phyloP scores from a whole-genome alignment of 441 rosid genomes.

The Jatropha multifida region DNA sequence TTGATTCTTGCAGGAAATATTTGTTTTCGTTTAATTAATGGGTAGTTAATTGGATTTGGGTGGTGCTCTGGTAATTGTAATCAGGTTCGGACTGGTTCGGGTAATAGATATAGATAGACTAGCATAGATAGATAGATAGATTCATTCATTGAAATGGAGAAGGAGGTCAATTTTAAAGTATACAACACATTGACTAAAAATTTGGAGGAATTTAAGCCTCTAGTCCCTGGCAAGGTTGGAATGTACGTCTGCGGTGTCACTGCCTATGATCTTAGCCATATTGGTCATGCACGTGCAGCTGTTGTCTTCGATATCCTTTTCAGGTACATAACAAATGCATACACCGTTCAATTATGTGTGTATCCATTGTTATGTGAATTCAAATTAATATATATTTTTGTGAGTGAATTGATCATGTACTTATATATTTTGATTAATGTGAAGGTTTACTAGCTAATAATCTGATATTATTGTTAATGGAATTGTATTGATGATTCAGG shows the following conservation, averaged over 20 bases:
- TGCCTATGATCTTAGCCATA: conserved; percentile 84
- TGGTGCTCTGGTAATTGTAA: too few species aligned
- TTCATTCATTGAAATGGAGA: conserved; percentile 19
- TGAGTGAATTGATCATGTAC: background rate
- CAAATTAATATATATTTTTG: background rate
- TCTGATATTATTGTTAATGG: background rate
- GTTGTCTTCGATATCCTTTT: conserved; percentile 77
- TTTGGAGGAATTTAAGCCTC: conserved; percentile 58
- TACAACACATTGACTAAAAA: conserved; percentile 69
- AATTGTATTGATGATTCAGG: background rate
- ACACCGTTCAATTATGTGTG: too few species aligned
- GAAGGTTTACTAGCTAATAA: background rate
- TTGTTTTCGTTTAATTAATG: too few species aligned
- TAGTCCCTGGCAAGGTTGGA: conserved; percentile 61
- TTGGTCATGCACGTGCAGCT: conserved; percentile 94
- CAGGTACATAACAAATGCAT: conserved; percentile 38
- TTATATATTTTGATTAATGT: conserved; percentile 1
- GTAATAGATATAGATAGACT: too few species aligned
- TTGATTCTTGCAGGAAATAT: too few species aligned
- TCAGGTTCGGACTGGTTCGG: too few species aligned
- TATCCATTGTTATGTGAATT: background rate
- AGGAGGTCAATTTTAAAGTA: conserved; percentile 45
- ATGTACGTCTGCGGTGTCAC: conserved; percentile 96
- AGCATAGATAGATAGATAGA: too few species aligned
- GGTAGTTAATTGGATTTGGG: too few species aligned